Evolutionary conservation across 192 early-diverging fungal species (phyloP), one percentile per base, ranked within the genome.

Genomic region (Chytriomyces sp.): DNA sequence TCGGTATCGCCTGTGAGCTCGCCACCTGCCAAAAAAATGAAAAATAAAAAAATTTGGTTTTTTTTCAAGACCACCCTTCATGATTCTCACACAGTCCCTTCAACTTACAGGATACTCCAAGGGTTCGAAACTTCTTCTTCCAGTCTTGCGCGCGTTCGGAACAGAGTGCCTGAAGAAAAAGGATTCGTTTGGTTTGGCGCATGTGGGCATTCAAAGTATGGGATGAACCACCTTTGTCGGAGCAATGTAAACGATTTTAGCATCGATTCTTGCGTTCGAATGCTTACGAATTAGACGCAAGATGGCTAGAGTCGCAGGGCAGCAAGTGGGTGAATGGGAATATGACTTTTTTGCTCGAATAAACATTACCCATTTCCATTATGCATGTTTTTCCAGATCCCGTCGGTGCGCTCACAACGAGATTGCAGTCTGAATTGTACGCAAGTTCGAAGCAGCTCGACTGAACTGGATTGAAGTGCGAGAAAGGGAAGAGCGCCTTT

Each of bases 1-100:
- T 90, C 82, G 0, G 88, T 88, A 71, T 94, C 91, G 7, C 92
- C 91, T 16, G 91, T 94, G 45, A 92, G 78, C 75, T 91, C 88
- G 67, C 85, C 80, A 76, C 91, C 86, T 80, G 63, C 28, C 20
- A 50, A 43, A 80, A 23, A 63, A 6, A 48, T 45, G 61, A 50
- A 13, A 11, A 46, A 9, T 4, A 62, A 68, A 60, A 11, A 53
- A 53, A 16, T 28, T 50, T 35, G 4, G 35, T 35, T 1, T 35
- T 35, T 35, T 35, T 35, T 4, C 35, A 35, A 35, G 35, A 35
- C 46, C 46, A n/a, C n/a, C n/a, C n/a, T n/a, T n/a, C n/a, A n/a
- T n/a, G n/a, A n/a, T n/a, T n/a, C n/a, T n/a, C n/a, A 46, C 61
- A n/a, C 44, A 23, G 8, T 1, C 46, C 48, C 16, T 45, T 45